Evolutionary conservation across 768 basidiomycete species (phyloP).

Genomic region (Xanthoconium purpureum): DNA sequence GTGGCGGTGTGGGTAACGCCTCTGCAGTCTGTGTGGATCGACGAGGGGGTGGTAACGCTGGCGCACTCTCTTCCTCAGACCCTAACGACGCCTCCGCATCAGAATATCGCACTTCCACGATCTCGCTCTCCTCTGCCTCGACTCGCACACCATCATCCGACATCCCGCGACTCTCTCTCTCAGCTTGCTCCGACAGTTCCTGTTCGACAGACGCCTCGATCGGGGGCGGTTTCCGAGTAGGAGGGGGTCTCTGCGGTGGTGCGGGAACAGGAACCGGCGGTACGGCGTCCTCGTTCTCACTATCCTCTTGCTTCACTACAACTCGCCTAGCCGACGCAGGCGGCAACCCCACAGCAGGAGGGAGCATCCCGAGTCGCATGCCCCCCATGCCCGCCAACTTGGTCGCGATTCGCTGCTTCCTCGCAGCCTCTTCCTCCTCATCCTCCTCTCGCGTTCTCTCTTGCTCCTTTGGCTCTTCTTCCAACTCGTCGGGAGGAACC

Average conservation of each 20-base stretch:
- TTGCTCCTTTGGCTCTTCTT: slow-evolving; percentile 16
- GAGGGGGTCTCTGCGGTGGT: slow-evolving; percentile 30
- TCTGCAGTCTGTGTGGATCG: slow-evolving; percentile 31
- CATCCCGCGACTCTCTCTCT: slow-evolving; percentile 40
- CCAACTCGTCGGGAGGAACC: slow-evolving; percentile 25
- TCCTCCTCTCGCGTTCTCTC: slow-evolving; percentile 34
- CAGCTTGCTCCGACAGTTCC: slow-evolving; percentile 29
- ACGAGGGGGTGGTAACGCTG: slow-evolving; percentile 57
- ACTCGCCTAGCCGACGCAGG: slow-evolving; percentile 15
- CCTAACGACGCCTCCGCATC: slow-evolving; percentile 39
- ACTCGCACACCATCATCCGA: slow-evolving; percentile 63
- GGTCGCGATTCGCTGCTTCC: slow-evolving; percentile 52
- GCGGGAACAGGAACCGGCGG: slow-evolving; percentile 32
- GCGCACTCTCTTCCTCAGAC: slow-evolving; percentile 36
- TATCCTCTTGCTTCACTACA: slow-evolving; percentile 25
- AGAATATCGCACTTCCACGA: slow-evolving; percentile 62
- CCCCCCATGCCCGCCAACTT: slow-evolving; percentile 56
- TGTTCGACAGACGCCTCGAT: slow-evolving; percentile 3
- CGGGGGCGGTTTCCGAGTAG: slow-evolving; percentile 33
- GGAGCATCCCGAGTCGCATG: slow-evolving; percentile 56
- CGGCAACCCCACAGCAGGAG: slow-evolving; percentile 22
- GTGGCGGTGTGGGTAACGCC: slow-evolving; percentile 47
- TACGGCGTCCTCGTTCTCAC: slow-evolving; percentile 26
- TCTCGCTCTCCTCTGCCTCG: slow-evolving; percentile 71
- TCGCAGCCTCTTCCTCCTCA: slow-evolving; percentile 62